Base-by-base conservation (phyloP, 1,139 yeast species). In the Yamadazyma siamensis region DNA sequence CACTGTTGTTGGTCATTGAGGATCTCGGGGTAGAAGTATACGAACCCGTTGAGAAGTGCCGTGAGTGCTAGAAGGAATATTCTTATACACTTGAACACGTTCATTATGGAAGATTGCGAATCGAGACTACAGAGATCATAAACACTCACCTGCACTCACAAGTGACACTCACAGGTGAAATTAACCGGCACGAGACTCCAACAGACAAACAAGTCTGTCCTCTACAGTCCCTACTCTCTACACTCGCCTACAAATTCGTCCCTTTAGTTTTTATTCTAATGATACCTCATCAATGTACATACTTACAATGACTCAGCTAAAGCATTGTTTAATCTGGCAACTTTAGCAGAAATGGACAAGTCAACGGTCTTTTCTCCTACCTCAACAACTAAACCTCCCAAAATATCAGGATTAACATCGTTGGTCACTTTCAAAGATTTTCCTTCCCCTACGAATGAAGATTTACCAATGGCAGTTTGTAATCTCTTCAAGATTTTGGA, bases 331-430 rank as follows among this genome's bases (percentile, higher is more conserved):
- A 89, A 81, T 69, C 77, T 86, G 59, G 84, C 73, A 57, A 91
- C 80, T 75, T 82, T 88, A 56, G 86, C 65, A 40, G 91, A 73
- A 50, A 91, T 79, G 39, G 95, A 83, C 61, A 91, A 77, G 65
- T 91, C 99, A 50, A 88, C 95, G 43, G 97, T 89, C 65, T 83
- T 86, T 72, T 91, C 98, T 57, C 94, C 96, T 52, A 91, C 89
- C 65, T 89, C 96, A 40, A 91, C 96, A 49, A 94, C 70, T 61
- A 91, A 77, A 53, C 98, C 99, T 56, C 99, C 98, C 59, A 86
- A 75, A 55, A 91, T 85, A 44, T 85, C 95, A 44, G 95, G 87
- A 71, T 86, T 78, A 44, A 91, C 83, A 46, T 71, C 73, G 74
- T 88, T 91, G 49, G 78, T 67, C 51, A 94, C 71, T 71, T 82